Evolutionary conservation across 2,329 filamentous ascomycete species (phyloP).

Genomic region (Aspergillus puulaauensis): DNA sequence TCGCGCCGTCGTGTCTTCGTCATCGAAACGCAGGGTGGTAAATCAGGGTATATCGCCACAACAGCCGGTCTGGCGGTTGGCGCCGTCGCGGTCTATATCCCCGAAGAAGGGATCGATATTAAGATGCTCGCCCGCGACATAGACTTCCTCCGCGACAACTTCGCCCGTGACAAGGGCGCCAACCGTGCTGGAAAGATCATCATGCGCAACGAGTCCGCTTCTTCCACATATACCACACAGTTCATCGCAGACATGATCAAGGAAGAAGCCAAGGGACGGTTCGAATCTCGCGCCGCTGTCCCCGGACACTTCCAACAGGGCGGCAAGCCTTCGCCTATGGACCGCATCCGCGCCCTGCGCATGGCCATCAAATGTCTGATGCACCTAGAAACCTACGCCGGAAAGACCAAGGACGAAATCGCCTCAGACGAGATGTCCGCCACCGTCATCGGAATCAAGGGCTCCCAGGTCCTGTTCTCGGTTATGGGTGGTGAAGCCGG

Average conservation of each 20-base stretch:
- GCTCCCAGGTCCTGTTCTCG: slow-evolving; percentile 84
- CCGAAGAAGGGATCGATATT: slow-evolving; percentile 91
- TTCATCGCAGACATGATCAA: slow-evolving; percentile 94
- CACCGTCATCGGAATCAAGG: slow-evolving; percentile 87
- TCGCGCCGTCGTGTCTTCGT: slow-evolving; percentile 93
- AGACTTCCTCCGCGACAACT: slow-evolving; percentile 80
- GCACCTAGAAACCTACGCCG: slow-evolving; percentile 77
- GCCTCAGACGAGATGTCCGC: slow-evolving; percentile 71
- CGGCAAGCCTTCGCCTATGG: slow-evolving; percentile 90
- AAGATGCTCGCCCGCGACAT: slow-evolving; percentile 93
- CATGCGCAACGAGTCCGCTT: slow-evolving; percentile 94
- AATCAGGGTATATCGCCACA: slow-evolving; percentile 90
- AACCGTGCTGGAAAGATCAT: slow-evolving; percentile 90
- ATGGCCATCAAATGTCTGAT: slow-evolving; percentile 93
- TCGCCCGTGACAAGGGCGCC: slow-evolving; percentile 80
- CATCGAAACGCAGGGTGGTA: slow-evolving; percentile 94
- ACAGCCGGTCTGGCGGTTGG: slow-evolving; percentile 89
- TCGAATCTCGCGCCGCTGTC: slow-evolving; percentile 88
- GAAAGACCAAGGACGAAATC: slow-evolving; percentile 65
- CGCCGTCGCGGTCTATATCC: slow-evolving; percentile 90
- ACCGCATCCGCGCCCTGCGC: slow-evolving; percentile 85
- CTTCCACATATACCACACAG: slow-evolving; percentile 85
- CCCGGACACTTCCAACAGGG: slow-evolving; percentile 95
- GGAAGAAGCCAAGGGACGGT: slow-evolving; percentile 86
- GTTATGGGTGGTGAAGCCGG: slow-evolving; percentile 63